phyloP scores from a whole-genome alignment of 2,329 filamentous ascomycete genomes.

The Fusarium udum region DNA sequence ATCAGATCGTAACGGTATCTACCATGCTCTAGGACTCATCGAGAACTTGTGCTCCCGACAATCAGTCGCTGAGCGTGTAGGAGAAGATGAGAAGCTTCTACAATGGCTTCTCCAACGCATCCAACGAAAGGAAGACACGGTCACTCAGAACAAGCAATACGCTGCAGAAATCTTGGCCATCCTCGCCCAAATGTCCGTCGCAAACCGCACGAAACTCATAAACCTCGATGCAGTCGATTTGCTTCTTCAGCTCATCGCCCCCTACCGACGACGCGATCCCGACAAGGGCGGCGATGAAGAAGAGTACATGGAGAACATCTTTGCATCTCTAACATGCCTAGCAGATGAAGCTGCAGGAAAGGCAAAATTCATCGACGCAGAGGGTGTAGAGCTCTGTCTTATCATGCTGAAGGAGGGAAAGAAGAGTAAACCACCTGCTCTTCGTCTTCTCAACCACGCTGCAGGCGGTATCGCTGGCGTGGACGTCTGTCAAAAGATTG shows the following conservation, averaged over 20 bases:
- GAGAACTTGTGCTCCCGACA: slow-evolving; percentile 85
- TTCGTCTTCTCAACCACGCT: slow-evolving; percentile 88
- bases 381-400: slow-evolving; percentile 89
- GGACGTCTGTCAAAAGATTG: slow-evolving; percentile 76
- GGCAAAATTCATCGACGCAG: slow-evolving; percentile 82
- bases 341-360: slow-evolving; percentile 82
- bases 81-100: slow-evolving; percentile 72
- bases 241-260: slow-evolving; percentile 82
- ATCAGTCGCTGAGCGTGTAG: slow-evolving; percentile 75
- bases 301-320: slow-evolving; percentile 94
- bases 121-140: slow-evolving; percentile 70
- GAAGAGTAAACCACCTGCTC: slow-evolving; percentile 78
- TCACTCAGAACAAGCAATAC: slow-evolving; percentile 95
- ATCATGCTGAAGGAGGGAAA: slow-evolving; percentile 94
- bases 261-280: slow-evolving; percentile 88
- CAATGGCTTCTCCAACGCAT: slow-evolving; percentile 82
- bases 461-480: slow-evolving; percentile 60
- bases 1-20: slow-evolving; percentile 84
- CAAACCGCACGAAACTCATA: slow-evolving; percentile 72
- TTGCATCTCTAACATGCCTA: slow-evolving; percentile 84
- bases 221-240: slow-evolving; percentile 77
- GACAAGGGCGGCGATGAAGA: slow-evolving; percentile 88
- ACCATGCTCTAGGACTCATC: slow-evolving; percentile 82
- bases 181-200: slow-evolving; percentile 77
- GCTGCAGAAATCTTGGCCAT: slow-evolving; percentile 92